These are phyloP conservation scores for Paraurostyla sp. DNA, from an alignment of 73 alveolate genomes.

Conservation along the genomic window DNA sequence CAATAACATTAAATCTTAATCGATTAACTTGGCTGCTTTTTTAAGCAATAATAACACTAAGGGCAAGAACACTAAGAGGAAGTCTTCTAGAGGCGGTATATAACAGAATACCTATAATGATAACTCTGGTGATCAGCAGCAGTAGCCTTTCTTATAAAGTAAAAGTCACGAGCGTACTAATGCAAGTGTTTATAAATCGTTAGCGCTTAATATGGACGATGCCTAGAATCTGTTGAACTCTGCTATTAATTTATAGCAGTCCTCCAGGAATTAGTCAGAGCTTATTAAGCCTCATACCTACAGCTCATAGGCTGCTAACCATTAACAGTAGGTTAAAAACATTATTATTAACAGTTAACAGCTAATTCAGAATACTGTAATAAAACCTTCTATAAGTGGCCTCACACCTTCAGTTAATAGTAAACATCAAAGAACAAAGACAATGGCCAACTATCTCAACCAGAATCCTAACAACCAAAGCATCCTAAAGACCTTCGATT, in stretches of 20 bases:
- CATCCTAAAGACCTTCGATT: slow-evolving; percentile 20
- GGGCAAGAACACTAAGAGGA: neutral
- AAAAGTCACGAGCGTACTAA: neutral
- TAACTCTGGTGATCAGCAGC: neutral
- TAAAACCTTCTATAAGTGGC: neutral
- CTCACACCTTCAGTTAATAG: neutral
- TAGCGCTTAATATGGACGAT: slow-evolving; percentile 4
- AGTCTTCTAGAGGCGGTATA: slow-evolving; percentile 6
- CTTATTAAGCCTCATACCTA: neutral
- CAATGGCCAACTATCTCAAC: neutral
- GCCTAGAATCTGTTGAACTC: neutral
- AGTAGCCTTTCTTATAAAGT: neutral
- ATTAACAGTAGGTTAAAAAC: too few relatives aligned
- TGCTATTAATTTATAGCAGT: neutral
- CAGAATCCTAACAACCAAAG: neutral
- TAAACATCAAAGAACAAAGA: neutral
- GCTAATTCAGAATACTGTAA: neutral
- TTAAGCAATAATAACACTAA: neutral
- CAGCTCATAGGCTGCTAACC: neutral
- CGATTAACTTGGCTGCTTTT: neutral
- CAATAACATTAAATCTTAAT: too few relatives aligned
- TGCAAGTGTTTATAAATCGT: neutral
- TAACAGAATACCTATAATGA: too few relatives aligned
- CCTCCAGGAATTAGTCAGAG: slow-evolving; percentile 35
- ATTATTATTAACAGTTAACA: neutral